Conservation (phyloP, 768 basidiomycete genomes). For the Tricholoma sp. region DNA sequence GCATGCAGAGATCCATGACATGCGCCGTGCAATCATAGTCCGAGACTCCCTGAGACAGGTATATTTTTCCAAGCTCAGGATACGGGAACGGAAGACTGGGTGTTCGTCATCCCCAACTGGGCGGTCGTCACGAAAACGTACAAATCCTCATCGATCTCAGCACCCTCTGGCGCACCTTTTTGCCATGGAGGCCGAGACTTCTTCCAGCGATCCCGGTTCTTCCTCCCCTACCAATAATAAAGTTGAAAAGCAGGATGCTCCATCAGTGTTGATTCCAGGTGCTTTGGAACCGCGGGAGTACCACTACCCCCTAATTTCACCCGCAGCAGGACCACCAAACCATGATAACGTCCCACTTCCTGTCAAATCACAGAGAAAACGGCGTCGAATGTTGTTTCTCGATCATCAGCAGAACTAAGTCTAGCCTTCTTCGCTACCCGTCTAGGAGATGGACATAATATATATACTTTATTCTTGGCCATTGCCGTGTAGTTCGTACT, state of each 20-base stretch:
- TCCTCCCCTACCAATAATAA: neutral
- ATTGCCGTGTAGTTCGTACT: no score
- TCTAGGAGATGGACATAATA: neutral
- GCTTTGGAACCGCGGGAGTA: neutral
- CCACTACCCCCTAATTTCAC: neutral
- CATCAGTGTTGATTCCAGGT: neutral
- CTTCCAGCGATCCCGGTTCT: neutral
- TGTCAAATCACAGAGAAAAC: constrained; percentile 21
- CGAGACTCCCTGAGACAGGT: neutral
- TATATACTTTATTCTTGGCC: neutral
- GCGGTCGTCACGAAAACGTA: neutral
- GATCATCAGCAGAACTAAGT: neutral
- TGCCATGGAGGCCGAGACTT: neutral
- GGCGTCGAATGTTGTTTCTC: constrained; percentile 4
- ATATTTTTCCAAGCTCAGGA: neutral
- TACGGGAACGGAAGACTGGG: neutral
- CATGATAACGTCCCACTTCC: constrained; percentile 16
- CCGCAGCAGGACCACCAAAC: neutral
- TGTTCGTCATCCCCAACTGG: neutral
- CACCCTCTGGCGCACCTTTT: neutral
- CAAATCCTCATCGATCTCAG: neutral
- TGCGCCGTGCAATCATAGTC: neutral
- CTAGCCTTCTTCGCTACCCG: neutral
- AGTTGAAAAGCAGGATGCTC: neutral
- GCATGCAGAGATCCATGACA: neutral